A percentile compares a stretch with the other conserved stretches of the same genome.
phyloP scores from a whole-genome alignment of 192 early-diverging fungal genomes.

The Coemansia sp. region DNA sequence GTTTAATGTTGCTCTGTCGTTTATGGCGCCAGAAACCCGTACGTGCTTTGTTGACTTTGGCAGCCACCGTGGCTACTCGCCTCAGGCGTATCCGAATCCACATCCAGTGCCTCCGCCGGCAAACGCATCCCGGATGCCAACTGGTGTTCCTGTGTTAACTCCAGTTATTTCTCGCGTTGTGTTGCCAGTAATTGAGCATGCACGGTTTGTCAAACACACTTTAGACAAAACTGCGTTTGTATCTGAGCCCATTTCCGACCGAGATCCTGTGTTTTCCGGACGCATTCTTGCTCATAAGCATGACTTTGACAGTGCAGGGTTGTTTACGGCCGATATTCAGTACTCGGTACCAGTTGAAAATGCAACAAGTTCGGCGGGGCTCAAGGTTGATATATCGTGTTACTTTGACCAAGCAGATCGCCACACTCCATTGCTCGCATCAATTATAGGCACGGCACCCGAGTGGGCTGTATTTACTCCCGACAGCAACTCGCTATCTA shows the following conservation, averaged over 20 bases:
- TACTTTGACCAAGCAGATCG: constrained; percentile 46
- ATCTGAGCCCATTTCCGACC: constrained; percentile 22
- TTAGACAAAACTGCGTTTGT: constrained; percentile 12
- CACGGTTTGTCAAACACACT: constrained; percentile 22
- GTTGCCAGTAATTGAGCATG: constrained; percentile 47
- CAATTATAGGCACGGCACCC: constrained; percentile 30
- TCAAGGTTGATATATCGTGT: constrained; percentile 41
- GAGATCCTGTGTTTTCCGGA: constrained; percentile 32
- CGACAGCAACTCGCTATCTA: constrained; percentile 39
- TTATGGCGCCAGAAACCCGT: constrained; percentile 45
- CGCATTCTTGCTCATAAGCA: constrained; percentile 47
- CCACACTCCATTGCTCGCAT: constrained; percentile 36
- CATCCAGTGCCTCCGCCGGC: constrained; percentile 27
- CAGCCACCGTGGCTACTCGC: constrained; percentile 34
- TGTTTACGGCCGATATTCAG: constrained; percentile 32
- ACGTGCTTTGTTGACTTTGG: constrained; percentile 54
- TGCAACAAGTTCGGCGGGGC: constrained; percentile 14
- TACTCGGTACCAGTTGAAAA: constrained; percentile 30
- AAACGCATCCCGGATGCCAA: not conserved
- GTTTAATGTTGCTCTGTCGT: constrained; percentile 35
- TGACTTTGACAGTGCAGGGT: constrained; percentile 20
- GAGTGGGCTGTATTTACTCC: constrained; percentile 40
- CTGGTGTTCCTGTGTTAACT: not conserved
- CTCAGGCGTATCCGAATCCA: constrained; percentile 49
- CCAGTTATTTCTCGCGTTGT: constrained; percentile 28